Percentiles rank a stretch among this genome's conserved stretches.
Evolutionary conservation across 805 yeast genomes (phyloP).

Genomic region (Debaryomyces prosopidis): DNA sequence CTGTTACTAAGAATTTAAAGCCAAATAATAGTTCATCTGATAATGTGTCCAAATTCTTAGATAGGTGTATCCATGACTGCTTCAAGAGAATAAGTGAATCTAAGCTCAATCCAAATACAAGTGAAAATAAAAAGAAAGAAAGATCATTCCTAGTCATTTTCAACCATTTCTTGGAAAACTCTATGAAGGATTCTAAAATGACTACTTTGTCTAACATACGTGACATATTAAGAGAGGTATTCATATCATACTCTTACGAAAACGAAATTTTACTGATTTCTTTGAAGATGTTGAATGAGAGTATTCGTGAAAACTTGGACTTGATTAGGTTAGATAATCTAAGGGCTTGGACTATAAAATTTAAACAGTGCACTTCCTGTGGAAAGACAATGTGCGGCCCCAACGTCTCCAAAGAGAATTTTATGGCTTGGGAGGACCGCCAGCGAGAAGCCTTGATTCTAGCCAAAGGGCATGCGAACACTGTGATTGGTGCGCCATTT

Average conservation of each 20-base stretch:
- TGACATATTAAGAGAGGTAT: conserved; percentile 60
- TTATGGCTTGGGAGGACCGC: conserved; percentile 58
- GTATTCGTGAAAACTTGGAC: conserved; percentile 50
- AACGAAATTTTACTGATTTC: conserved; percentile 53
- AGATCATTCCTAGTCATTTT: conserved; percentile 55
- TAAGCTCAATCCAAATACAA: conserved; percentile 17
- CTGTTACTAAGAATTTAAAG: neutral
- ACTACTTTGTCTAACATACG: conserved; percentile 62
- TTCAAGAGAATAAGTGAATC: conserved; percentile 33
- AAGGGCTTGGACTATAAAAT: conserved; percentile 59
- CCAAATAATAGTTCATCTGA: neutral
- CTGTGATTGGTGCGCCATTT: neutral
- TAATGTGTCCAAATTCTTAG: conserved; percentile 12
- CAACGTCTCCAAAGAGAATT: conserved; percentile 49
- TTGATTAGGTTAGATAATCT: conserved; percentile 40
- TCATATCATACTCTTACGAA: conserved; percentile 65
- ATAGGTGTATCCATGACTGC: conserved; percentile 30
- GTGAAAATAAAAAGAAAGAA: conserved; percentile 13
- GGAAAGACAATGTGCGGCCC: conserved; percentile 74
- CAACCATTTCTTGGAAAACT: conserved; percentile 51
- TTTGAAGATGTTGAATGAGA: conserved; percentile 55
- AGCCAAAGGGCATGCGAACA: conserved; percentile 1
- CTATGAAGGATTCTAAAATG: conserved; percentile 38
- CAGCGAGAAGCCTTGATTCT: conserved; percentile 14
- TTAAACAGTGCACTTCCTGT: conserved; percentile 70